Percentiles rank a stretch among this genome's conserved stretches.
Conservation (phyloP, 352 stramenopile genomes). For the Phytophthora brassicae region DNA sequence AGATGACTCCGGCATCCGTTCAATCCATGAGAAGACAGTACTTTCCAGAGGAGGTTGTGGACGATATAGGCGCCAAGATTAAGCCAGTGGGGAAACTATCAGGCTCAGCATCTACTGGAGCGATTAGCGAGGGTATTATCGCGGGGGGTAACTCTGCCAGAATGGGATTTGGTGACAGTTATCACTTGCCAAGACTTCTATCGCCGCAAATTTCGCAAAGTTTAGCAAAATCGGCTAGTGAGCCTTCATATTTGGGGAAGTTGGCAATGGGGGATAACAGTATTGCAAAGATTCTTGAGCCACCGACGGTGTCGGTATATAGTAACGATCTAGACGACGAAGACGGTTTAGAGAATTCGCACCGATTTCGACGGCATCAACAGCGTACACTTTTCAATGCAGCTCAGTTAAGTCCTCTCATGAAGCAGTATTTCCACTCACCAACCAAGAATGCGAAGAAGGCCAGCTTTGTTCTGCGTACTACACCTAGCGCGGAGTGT, state of each 20-base stretch:
- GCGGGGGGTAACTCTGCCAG: constrained; percentile 8
- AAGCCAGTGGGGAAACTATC: constrained; percentile 36
- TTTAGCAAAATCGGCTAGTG: constrained; percentile 47
- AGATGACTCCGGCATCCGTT: constrained; percentile 65
- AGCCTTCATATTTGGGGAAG: constrained; percentile 53
- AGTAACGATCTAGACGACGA: constrained; percentile 15
- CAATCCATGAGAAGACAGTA: constrained; percentile 66
- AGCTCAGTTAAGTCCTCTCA: constrained; percentile 74
- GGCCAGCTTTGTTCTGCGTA: constrained; percentile 72
- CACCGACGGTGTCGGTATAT: background rate
- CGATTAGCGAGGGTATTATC: constrained; percentile 6
- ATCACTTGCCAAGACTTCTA: constrained; percentile 32
- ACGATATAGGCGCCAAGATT: constrained; percentile 45
- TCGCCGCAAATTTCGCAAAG: constrained; percentile 29
- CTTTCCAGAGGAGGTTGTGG: constrained; percentile 77
- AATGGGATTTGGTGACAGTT: constrained; percentile 9
- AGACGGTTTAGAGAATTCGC: constrained; percentile 5
- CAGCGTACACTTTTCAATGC: constrained; percentile 75
- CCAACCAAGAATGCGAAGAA: constrained; percentile 67
- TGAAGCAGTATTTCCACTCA: constrained; percentile 75
- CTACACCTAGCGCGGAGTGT: constrained; percentile 67
- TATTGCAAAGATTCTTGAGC: constrained; percentile 56
- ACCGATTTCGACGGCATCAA: constrained; percentile 56
- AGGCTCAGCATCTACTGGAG: constrained; percentile 9
- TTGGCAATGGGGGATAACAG: constrained; percentile 55